A percentile compares a stretch with the other conserved stretches of the same genome.
Evolutionary conservation across 2,329 filamentous ascomycete species (phyloP).

Genomic region (Nemania abortiva): DNA sequence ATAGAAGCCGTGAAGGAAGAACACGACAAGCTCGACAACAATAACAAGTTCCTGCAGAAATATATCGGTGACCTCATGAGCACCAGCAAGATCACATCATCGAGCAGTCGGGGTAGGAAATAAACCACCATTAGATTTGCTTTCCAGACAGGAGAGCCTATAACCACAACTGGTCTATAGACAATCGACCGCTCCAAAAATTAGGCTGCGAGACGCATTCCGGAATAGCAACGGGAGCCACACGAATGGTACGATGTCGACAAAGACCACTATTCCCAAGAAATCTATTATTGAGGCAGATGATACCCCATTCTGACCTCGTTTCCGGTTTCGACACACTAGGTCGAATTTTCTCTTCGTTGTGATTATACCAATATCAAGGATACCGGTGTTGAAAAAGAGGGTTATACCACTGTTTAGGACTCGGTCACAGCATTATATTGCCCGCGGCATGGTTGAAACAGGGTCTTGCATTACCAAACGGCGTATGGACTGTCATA

Average conservation of each 20-base stretch:
- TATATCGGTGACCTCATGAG: conserved; percentile 98
- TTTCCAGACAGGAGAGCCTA: conserved; percentile 21
- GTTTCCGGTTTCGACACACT: conserved; percentile 36
- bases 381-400: conserved; percentile 51
- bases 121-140: conserved; percentile 51
- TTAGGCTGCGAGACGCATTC: conserved; percentile 12
- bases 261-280: conserved; percentile 11
- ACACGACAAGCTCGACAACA: conserved; percentile 94
- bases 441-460: conserved; percentile 37
- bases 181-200: conserved; percentile 18
- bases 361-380: conserved; percentile 49
- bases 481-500: conserved; percentile 41
- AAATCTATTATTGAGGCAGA: conserved; percentile 22
- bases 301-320: conserved; percentile 39
- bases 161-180: conserved; percentile 12
- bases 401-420: conserved; percentile 50
- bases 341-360: conserved; percentile 42
- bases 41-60: conserved; percentile 97
- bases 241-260: conserved; percentile 13
- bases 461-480: conserved; percentile 40
- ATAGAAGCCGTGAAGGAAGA: conserved; percentile 95
- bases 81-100: conserved; percentile 78
- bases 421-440: conserved; percentile 49
- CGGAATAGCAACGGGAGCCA: conserved; percentile 8
- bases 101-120: conserved; percentile 66